These are phyloP conservation scores for Nevesoporus exiguus DNA, from an alignment of 768 basidiomycete species.

Conservation along the genomic window DNA sequence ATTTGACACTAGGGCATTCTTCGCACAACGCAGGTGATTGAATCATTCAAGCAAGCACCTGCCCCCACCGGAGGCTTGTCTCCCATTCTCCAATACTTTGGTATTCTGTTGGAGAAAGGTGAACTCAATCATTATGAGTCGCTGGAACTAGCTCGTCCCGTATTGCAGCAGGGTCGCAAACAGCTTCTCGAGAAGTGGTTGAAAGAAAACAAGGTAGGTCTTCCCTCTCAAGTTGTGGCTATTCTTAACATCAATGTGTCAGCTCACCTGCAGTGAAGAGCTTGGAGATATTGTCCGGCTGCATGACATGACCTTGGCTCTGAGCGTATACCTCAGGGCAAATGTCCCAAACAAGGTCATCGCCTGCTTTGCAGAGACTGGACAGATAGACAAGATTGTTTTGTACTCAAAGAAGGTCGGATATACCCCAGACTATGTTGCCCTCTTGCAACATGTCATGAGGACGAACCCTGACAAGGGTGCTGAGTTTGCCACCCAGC, in stretches of 20 bases:
- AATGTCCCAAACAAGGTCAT: constrained; percentile 99
- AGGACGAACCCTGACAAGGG: constrained; percentile 96
- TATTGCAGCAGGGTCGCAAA: constrained; percentile 93
- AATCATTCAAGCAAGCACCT: constrained; percentile 96
- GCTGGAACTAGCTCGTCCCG: constrained; percentile 92
- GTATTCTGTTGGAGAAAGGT: constrained; percentile 96
- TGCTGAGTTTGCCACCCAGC: constrained; percentile 93
- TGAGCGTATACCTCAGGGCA: constrained; percentile 96
- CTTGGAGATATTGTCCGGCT: constrained; percentile 94
- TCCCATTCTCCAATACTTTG: constrained; percentile 97
- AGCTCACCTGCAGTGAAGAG: constrained; percentile 98
- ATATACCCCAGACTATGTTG: constrained; percentile 89
- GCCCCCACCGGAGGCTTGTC: constrained; percentile 85
- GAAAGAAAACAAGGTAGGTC: constrained; percentile 92
- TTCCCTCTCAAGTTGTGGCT: constrained; percentile 3
- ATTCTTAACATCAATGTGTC: constrained; percentile 11
- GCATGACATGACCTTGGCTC: constrained; percentile 94
- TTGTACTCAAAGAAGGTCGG: constrained; percentile 97
- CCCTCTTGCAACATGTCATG: constrained; percentile 93
- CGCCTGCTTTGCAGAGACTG: constrained; percentile 98
- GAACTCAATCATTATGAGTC: constrained; percentile 97
- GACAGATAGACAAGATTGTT: constrained; percentile 97
- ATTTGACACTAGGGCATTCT: constrained; percentile 69
- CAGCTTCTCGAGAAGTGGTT: constrained; percentile 98
- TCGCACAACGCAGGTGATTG: constrained; percentile 91